phyloP scores from a whole-genome alignment of 2,329 filamentous ascomycete genomes.

The Colletotrichum musicola region DNA sequence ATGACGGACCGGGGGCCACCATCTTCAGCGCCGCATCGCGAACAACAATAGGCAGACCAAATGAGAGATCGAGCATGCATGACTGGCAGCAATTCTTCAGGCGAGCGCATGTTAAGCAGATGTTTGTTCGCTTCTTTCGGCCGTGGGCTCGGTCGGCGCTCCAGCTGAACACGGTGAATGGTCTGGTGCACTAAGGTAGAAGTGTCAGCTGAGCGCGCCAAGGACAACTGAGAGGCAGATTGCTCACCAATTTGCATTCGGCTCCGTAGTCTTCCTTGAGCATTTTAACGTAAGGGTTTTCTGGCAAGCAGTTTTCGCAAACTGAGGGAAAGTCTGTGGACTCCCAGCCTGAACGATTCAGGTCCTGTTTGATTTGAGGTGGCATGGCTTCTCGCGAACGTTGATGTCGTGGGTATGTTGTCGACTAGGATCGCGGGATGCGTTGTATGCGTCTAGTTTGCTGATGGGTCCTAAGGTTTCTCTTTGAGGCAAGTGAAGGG shows the following conservation, averaged over 20 bases:
- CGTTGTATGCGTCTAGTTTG: not conserved
- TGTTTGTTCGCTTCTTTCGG: slow-evolving; percentile 92
- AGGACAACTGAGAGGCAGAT: not conserved
- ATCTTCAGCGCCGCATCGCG: slow-evolving; percentile 97
- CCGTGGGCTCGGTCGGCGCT: slow-evolving; percentile 88
- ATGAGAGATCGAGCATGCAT: slow-evolving; percentile 98
- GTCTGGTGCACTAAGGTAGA: slow-evolving; percentile 78
- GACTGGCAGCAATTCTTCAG: slow-evolving; percentile 99
- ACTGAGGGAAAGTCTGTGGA: slow-evolving; percentile 90
- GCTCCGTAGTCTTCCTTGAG: slow-evolving; percentile 96
- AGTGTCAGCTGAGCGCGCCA: slow-evolving; percentile 39
- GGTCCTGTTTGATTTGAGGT: slow-evolving; percentile 94
- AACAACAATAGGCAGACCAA: slow-evolving; percentile 93
- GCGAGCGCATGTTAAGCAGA: slow-evolving; percentile 95
- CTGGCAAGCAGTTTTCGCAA: slow-evolving; percentile 92
- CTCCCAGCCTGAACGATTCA: slow-evolving; percentile 97
- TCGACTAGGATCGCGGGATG: not conserved
- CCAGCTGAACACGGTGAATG: slow-evolving; percentile 97
- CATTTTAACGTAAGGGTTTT: slow-evolving; percentile 99
- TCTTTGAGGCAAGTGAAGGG: too few species aligned
- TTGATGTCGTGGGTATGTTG: not conserved
- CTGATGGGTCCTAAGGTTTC: not conserved
- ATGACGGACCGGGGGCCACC: slow-evolving; percentile 92
- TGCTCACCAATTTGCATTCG: slow-evolving; percentile 76
- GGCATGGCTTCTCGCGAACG: slow-evolving; percentile 69